Evolutionary conservation across 495 filamentous ascomycete genomes (phyloP).

Genomic region (Xylaria palmicola): DNA sequence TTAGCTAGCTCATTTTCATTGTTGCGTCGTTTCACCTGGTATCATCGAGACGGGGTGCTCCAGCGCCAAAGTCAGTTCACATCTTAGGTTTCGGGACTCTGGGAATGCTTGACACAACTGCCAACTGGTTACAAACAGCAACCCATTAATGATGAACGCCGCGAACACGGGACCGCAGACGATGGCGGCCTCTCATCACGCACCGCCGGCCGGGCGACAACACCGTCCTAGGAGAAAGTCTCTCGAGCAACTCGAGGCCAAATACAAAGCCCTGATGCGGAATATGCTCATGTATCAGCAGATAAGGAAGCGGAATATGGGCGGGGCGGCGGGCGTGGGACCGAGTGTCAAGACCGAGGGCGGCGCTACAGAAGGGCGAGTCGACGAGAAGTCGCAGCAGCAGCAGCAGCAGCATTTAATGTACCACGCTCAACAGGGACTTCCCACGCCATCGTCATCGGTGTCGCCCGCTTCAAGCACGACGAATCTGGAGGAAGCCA

Average conservation of each 20-base stretch:
- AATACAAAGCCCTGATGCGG: slow-evolving; percentile 17
- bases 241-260: slow-evolving; percentile 18
- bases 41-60: background rate
- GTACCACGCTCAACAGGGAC: slow-evolving; percentile 7
- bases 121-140: background rate
- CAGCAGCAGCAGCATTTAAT: slow-evolving; percentile 7
- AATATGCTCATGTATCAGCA: slow-evolving; percentile 19
- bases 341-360: slow-evolving; percentile 1
- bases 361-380: background rate
- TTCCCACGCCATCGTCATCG: slow-evolving; percentile 10
- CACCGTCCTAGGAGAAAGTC: slow-evolving; percentile 14
- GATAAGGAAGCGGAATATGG: slow-evolving; percentile 1
- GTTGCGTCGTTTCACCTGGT: background rate
- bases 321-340: background rate
- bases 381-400: slow-evolving; percentile 1
- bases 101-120: background rate
- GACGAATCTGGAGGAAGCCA: background rate
- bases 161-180: slow-evolving; percentile 3
- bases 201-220: slow-evolving; percentile 7
- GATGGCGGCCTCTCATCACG: slow-evolving; percentile 8
- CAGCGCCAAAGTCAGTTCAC: background rate
- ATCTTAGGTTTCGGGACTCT: background rate
- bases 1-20: background rate
- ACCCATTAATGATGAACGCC: slow-evolving; percentile 3
- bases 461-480: slow-evolving; percentile 5